phyloP scores from a whole-genome alignment of 345 rosid genomes.

The Ailanthus altissimus region DNA sequence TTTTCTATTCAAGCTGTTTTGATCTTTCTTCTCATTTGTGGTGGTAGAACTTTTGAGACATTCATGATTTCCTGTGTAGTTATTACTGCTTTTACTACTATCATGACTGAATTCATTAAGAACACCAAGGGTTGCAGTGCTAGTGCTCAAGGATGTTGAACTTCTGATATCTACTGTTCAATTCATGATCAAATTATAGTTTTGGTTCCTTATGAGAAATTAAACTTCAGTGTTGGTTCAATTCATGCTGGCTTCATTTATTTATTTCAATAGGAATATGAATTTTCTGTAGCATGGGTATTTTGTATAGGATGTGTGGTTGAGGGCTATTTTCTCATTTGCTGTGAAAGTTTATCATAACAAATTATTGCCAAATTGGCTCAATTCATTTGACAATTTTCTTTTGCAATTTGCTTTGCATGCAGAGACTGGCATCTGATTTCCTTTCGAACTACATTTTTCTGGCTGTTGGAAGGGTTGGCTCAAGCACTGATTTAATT shows the following conservation, averaged over 20 bases:
- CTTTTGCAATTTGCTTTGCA: slow-evolving; percentile 5
- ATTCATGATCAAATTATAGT: neutral
- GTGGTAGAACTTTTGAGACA: neutral
- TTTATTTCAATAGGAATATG: neutral
- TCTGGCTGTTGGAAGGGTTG: slow-evolving; percentile 98
- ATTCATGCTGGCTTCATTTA: neutral
- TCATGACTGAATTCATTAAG: neutral
- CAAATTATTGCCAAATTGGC: neutral
- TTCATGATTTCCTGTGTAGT: neutral
- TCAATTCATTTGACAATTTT: neutral
- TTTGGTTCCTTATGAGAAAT: neutral
- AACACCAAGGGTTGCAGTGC: neutral
- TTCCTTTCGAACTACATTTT: slow-evolving; percentile 76
- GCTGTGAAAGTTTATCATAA: neutral
- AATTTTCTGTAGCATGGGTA: neutral
- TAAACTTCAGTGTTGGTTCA: neutral
- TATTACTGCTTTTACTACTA: neutral
- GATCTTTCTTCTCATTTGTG: neutral
- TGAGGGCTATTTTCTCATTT: neutral
- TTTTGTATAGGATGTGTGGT: neutral
- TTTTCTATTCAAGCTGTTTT: neutral
- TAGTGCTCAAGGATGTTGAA: neutral
- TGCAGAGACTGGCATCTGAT: slow-evolving; percentile 96
- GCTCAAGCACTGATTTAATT: slow-evolving; percentile 98
- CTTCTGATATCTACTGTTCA: neutral